These are phyloP conservation scores for Ogataea paradorogensis DNA, from an alignment of 805 yeast genomes.

Conservation along the genomic window DNA sequence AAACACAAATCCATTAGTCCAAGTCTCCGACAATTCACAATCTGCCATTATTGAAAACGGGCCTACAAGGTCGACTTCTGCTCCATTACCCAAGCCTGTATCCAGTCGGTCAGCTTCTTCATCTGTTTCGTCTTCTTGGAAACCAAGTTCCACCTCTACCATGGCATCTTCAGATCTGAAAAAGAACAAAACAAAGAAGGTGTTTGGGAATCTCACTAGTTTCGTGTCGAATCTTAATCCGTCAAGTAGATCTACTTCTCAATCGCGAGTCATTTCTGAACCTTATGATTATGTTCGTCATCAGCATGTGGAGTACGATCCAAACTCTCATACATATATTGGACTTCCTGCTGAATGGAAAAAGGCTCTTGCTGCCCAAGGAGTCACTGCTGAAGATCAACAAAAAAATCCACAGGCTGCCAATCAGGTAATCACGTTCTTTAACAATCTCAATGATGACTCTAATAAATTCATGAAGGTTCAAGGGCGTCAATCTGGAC, in stretches of 20 bases:
- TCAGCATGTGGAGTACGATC: slow-evolving; percentile 90
- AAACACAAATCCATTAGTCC: background rate
- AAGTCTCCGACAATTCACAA: background rate
- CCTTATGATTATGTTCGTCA: slow-evolving; percentile 90
- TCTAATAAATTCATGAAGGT: slow-evolving; percentile 32
- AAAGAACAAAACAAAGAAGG: slow-evolving; percentile 42
- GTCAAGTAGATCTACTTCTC: slow-evolving; percentile 14
- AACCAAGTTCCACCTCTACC: slow-evolving; percentile 13
- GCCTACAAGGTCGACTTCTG: background rate
- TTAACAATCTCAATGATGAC: slow-evolving; percentile 25
- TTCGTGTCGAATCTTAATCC: slow-evolving; percentile 29
- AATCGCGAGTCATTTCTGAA: slow-evolving; percentile 63
- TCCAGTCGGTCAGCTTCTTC: slow-evolving; percentile 15
- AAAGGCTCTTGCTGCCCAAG: slow-evolving; percentile 73
- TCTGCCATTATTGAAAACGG: background rate
- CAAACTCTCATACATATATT: slow-evolving; percentile 78
- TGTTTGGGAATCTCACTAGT: slow-evolving; percentile 57
- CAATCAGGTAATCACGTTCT: slow-evolving; percentile 31
- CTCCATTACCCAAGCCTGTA: background rate
- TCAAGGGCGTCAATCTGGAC: slow-evolving; percentile 19
- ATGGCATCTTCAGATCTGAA: slow-evolving; percentile 15
- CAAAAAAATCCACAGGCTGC: slow-evolving; percentile 92
- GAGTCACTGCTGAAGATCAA: slow-evolving; percentile 85
- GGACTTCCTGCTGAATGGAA: slow-evolving; percentile 96
- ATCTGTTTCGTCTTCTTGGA: slow-evolving; percentile 16